Percentiles rank a stretch among this genome's conserved stretches.
Conservation (phyloP, 345 rosid species). For the Nasturtium officinale region DNA sequence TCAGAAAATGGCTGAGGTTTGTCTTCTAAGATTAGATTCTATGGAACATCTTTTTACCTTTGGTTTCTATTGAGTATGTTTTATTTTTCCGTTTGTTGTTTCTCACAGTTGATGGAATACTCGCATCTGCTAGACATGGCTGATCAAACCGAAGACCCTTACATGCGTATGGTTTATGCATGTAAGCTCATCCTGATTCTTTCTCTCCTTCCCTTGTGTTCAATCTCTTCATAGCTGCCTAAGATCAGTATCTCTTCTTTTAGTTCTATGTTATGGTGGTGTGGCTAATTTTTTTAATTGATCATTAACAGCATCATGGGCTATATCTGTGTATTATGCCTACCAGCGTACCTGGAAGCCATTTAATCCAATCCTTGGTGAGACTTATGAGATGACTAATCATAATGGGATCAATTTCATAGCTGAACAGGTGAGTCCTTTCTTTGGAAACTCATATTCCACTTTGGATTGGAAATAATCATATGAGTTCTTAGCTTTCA, state of each 20-base stretch:
- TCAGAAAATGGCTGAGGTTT: conserved; percentile 95
- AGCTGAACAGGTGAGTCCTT: conserved; percentile 28
- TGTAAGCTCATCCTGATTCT: conserved; percentile 46
- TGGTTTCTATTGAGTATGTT: background rate
- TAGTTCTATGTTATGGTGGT: background rate
- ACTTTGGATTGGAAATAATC: background rate
- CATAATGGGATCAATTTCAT: conserved; percentile 32
- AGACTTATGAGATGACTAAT: conserved; percentile 43
- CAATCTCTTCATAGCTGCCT: background rate
- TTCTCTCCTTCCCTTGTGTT: background rate
- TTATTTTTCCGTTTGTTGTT: background rate
- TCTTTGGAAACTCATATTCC: background rate
- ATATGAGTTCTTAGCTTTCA: background rate
- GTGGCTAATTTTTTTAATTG: conserved; percentile 12
- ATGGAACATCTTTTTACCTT: background rate
- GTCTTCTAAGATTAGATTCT: conserved; percentile 18
- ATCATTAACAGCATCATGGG: conserved; percentile 48
- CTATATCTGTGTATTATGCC: conserved; percentile 50
- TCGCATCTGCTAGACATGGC: conserved; percentile 77
- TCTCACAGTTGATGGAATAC: conserved; percentile 87
- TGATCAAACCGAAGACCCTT: conserved; percentile 83
- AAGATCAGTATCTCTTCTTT: background rate
- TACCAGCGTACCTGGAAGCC: conserved; percentile 42
- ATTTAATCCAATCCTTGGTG: conserved; percentile 42
- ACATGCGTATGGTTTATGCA: conserved; percentile 87